phyloP scores from a whole-genome alignment of 78 protist genomes.

The slime mould (Dictyostelium discoideum) region DNA sequence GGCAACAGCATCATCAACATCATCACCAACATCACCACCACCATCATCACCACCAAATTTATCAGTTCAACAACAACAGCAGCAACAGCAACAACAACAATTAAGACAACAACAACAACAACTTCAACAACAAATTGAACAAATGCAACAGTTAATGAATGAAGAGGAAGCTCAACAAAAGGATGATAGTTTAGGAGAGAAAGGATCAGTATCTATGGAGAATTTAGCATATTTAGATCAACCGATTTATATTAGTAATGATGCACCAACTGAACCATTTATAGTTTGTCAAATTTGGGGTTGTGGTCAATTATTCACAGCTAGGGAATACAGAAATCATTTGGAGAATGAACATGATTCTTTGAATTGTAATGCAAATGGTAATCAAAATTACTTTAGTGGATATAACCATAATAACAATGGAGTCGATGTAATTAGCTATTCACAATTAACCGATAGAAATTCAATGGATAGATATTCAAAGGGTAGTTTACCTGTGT shows the following conservation, averaged over 20 bases:
- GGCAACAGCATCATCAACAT: not conserved
- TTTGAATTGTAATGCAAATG: not conserved
- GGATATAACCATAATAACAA: not conserved
- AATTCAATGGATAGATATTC: conserved; percentile 3
- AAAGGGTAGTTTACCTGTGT: not conserved
- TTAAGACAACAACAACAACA: conserved; percentile 7
- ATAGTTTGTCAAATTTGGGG: conserved; percentile 14
- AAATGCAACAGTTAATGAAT: not conserved
- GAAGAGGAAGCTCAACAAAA: not conserved
- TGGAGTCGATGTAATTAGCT: conserved; percentile 28
- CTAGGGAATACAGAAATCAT: not conserved
- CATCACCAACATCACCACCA: not conserved
- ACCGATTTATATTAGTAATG: not conserved
- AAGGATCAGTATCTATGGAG: not conserved
- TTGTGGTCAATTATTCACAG: not conserved
- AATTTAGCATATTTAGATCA: not conserved
- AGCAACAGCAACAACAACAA: not conserved
- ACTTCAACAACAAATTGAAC: not conserved
- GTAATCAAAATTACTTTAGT: not conserved
- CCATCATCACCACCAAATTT: not conserved
- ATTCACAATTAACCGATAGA: conserved; percentile 9
- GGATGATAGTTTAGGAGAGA: not conserved
- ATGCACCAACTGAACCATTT: not conserved
- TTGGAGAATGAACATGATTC: not conserved
- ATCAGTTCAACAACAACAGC: not conserved